Percentiles rank a stretch among this genome's conserved stretches.
Evolutionary conservation across 306 rosid species (phyloP).

Genomic region (Lupinus albus): DNA sequence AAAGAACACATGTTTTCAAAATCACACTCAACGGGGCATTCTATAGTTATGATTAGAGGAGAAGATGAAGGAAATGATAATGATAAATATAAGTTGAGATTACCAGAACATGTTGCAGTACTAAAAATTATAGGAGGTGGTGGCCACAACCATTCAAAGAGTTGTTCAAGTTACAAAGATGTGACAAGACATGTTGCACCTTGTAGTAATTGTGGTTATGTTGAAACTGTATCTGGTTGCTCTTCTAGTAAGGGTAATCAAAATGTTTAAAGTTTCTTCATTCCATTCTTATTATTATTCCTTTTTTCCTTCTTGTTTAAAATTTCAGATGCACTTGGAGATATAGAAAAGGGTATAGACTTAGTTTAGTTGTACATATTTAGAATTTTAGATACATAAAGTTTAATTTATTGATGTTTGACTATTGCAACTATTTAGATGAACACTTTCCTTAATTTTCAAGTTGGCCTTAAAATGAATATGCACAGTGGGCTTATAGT

Average conservation of each 20-base stretch:
- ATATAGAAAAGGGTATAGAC: not conserved
- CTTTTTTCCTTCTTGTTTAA: not conserved
- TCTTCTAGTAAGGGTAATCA: not conserved
- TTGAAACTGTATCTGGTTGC: slow-evolving; percentile 22
- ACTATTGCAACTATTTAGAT: no score
- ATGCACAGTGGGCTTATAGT: no score
- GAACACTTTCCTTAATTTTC: no score
- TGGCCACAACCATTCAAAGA: slow-evolving; percentile 48
- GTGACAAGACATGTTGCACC: slow-evolving; percentile 25
- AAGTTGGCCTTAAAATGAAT: no score
- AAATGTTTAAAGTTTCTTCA: not conserved
- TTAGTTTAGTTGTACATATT: not conserved
- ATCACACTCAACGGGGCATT: slow-evolving; percentile 78
- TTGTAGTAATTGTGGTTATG: slow-evolving; percentile 42
- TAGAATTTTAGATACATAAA: no score
- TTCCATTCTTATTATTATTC: not conserved
- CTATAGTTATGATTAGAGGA: slow-evolving; percentile 46
- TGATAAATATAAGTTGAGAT: slow-evolving; percentile 54
- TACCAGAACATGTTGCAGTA: slow-evolving; percentile 45
- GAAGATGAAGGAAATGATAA: slow-evolving; percentile 4
- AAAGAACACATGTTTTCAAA: slow-evolving; percentile 37
- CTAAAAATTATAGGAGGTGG: slow-evolving; percentile 45
- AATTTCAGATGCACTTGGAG: not conserved
- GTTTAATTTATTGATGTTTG: no score
- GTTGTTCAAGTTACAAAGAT: slow-evolving; percentile 55